Base-by-base conservation (phyloP, 768 basidiomycete genomes). In the Naematelia encephala region DNA sequence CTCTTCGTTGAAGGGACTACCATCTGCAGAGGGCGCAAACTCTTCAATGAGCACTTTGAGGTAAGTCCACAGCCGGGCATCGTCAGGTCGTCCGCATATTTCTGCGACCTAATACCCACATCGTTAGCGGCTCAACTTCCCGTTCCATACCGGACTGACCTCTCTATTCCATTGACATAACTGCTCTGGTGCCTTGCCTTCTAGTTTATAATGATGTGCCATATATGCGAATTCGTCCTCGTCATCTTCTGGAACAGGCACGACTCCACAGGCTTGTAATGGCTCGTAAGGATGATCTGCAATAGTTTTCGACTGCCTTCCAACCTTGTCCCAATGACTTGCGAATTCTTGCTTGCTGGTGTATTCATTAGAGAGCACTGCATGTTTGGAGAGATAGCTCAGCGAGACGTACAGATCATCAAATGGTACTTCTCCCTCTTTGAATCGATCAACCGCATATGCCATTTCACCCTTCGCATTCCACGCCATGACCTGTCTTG, bases 341-440 rank as follows among this genome's bases (percentile, higher is more conserved):
- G 62, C 58, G 53, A 68, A 67, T 57, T 74, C 74, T 0, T 64
- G 64, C 57, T 74, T 72, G 8, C 73, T 74, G 51, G 3, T 8
- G 34, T 46, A 60, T 26, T 14, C 11, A 19, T 52, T 45, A 57
- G 28, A 28, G 39, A 2, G 46, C 16, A 26, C 34, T 51, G 22
- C 28, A 21, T 4, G 5, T 19, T 8, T 23, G 22, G 27, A 26
- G 44, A 5, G n/a, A n/a, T n/a, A n/a, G n/a, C 34, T 39, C 34
- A 39, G 34, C 13, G 21, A 60, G 28, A 67, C 74, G 70, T 52
- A 76, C 73, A 74, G 48, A 59, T 77, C 75, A 49, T 77, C 75
- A 57, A 77, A 77, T 0, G 75, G 75, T 2, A 75, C 63, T 53
- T 77, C 75, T 44, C 75, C 75, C 11, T 57, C 50, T 26, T 62